Conservation (phyloP, 2,329 filamentous ascomycete genomes). For the Aspergillus uvarum region DNA sequence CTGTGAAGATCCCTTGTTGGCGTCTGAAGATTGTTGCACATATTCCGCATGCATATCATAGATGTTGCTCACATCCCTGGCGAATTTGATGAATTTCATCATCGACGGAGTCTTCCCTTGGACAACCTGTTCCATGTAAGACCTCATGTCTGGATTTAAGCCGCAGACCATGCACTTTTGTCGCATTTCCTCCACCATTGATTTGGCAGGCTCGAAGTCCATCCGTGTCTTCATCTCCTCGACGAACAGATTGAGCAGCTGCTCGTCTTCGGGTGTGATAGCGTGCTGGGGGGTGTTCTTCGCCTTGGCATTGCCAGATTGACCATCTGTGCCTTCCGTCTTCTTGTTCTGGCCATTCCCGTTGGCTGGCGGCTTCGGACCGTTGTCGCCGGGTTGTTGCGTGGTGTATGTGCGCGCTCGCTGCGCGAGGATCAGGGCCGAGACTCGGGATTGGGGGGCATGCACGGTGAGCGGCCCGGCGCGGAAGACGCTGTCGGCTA, state of each 20-base stretch:
- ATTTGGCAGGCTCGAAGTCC: constrained; percentile 38
- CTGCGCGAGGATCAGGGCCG: constrained; percentile 35
- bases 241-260: constrained; percentile 59
- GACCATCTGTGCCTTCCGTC: constrained; percentile 33
- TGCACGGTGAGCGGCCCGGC: constrained; percentile 47
- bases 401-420: constrained; percentile 45
- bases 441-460: constrained; percentile 40
- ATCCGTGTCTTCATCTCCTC: constrained; percentile 57
- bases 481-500: constrained; percentile 54
- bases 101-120: constrained; percentile 49
- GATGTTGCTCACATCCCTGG: constrained; percentile 23
- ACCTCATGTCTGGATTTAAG: background rate
- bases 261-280: constrained; percentile 57
- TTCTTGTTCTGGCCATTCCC: constrained; percentile 27
- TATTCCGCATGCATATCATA: background rate
- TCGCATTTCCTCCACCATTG: background rate
- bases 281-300: constrained; percentile 41
- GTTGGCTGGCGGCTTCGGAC: constrained; percentile 44
- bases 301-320: constrained; percentile 42
- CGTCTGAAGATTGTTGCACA: no score
- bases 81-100: constrained; percentile 61
- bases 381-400: constrained; percentile 43
- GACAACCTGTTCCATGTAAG: constrained; percentile 44
- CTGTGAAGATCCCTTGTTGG: no score
- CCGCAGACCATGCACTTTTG: background rate